Percentiles rank a stretch among this genome's conserved stretches.
These are phyloP conservation scores for Colletotrichum theobromicola DNA, from an alignment of 2,329 filamentous ascomycete species.

Conservation along the genomic window DNA sequence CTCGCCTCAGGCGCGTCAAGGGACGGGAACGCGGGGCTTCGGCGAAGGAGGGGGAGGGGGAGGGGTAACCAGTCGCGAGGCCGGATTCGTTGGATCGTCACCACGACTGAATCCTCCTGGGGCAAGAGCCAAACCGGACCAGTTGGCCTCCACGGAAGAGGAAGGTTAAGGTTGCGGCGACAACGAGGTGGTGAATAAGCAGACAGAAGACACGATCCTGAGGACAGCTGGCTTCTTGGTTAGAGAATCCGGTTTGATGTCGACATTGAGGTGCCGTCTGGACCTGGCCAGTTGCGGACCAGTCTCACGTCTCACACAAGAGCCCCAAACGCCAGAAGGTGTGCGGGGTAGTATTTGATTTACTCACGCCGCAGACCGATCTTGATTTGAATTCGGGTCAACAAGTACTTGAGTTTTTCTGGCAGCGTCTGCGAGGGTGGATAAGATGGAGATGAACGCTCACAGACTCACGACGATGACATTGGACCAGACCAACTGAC, in stretches of 20 bases:
- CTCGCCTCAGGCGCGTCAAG: conserved; percentile 10
- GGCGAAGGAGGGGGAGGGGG: neutral
- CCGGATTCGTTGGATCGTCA: conserved; percentile 8
- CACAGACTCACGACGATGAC: neutral
- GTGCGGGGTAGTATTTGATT: conserved; percentile 17
- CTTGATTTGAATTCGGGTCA: neutral
- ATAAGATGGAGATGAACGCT: conserved; percentile 7
- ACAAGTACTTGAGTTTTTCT: neutral
- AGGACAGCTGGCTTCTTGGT: neutral
- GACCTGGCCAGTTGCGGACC: conserved; percentile 4
- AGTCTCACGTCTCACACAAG: conserved; percentile 20
- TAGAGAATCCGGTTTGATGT: conserved; percentile 1
- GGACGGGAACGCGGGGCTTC: neutral
- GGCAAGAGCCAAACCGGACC: neutral
- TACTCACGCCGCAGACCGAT: neutral
- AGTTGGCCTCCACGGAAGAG: neutral
- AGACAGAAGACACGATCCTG: neutral
- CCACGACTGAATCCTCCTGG: conserved; percentile 2
- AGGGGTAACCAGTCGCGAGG: conserved; percentile 5
- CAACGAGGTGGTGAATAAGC: neutral
- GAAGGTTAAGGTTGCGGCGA: conserved; percentile 3
- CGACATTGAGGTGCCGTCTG: neutral
- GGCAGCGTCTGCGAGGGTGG: neutral
- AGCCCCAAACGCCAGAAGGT: conserved; percentile 12
- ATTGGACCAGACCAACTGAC: neutral